Base-by-base conservation (phyloP, 805 yeast genomes). In the Candida easanensis region DNA sequence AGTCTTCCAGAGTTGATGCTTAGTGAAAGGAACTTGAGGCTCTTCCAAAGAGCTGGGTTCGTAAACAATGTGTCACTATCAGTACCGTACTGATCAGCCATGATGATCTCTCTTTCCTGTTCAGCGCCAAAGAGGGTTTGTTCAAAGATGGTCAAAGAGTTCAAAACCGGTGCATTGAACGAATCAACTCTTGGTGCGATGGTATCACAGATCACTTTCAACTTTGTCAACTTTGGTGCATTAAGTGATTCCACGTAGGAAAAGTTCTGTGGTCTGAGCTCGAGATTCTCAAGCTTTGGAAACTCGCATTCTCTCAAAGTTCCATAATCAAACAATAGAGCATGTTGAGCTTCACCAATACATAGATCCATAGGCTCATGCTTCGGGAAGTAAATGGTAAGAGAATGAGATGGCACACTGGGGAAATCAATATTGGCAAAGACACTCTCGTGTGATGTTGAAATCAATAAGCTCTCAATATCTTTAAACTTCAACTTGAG, bases 401-500 rank as follows among this genome's bases (percentile, higher is more conserved):
- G 44, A 2, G 18, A 15, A 6, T 15, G 5, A 5, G 36, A 17
- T 4, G 51, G 51, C 1, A 33, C 21, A 2, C 14, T 5, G 14
- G 15, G 11, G 20, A 48, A 39, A 17, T 48, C 46, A 16, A 48
- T 8, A 25, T 31, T 44, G 5, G 16, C 19, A 14, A 48, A 27
- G 10, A 44, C 32, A 18, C 18, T 40, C 21, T 39, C 39, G 18
- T 40, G 36, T 15, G 42, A 39, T 2, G 20, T 22, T 3, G 39
- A 16, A 9, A 48, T 32, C 14, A 28, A 11, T 36, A 48, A 9
- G 13, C 32, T 17, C 18, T 36, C 7, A 4, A 38, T 30, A 9
- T 19, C 30, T 4, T 10, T 20, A 14, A 39, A 7, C 26, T 20
- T 28, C 35, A 48, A 10, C 16, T 16, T 26, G 21, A 41, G 31